phyloP scores from a whole-genome alignment of 257 asterid genomes.

The Ajuga chamaepitys region DNA sequence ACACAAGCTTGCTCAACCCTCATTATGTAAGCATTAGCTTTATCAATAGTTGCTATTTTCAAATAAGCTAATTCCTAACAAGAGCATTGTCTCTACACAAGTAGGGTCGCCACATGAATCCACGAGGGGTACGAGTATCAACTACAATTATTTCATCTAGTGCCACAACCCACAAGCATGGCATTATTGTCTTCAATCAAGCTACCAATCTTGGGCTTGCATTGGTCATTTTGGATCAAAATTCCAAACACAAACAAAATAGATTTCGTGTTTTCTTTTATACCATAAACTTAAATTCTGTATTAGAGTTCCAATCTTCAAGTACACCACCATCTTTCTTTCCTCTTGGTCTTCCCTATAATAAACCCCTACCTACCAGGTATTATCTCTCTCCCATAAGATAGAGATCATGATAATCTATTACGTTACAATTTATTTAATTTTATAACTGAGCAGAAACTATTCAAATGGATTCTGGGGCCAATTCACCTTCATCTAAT shows the following conservation, averaged over 20 bases:
- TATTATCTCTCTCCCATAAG: neutral
- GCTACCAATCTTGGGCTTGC: neutral
- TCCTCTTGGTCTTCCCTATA: neutral
- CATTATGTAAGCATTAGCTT: too few relatives aligned
- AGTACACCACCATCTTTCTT: neutral
- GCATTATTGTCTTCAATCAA: neutral
- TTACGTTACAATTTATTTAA: neutral
- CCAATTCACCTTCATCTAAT: neutral
- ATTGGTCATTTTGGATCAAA: neutral
- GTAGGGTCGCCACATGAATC: too few relatives aligned
- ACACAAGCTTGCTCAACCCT: too few relatives aligned
- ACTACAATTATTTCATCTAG: neutral
- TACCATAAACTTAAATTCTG: too few relatives aligned
- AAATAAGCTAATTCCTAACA: too few relatives aligned
- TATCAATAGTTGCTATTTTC: too few relatives aligned
- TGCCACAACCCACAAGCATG: neutral
- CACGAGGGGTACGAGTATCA: too few relatives aligned
- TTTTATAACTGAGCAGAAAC: too few relatives aligned
- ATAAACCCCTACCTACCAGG: neutral
- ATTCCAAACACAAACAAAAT: neutral
- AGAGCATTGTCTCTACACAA: too few relatives aligned
- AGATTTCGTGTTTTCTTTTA: too few relatives aligned
- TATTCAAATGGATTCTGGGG: neutral
- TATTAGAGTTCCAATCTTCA: neutral
- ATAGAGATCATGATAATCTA: neutral